These are phyloP conservation scores for Ceratocystis harringtonii DNA, from an alignment of 2,329 filamentous ascomycete species.

Conservation along the genomic window DNA sequence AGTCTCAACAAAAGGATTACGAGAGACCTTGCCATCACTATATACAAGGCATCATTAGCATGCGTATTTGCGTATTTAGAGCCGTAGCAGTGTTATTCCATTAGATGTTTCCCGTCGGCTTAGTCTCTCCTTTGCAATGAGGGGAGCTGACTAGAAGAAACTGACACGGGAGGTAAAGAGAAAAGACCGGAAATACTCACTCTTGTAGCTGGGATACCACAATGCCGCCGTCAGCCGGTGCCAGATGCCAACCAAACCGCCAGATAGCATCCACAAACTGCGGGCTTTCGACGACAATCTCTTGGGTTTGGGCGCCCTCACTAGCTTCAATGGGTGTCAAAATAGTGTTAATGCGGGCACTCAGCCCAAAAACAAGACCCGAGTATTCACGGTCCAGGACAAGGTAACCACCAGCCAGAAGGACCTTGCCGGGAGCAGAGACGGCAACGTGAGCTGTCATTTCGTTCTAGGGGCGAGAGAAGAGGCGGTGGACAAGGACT, in stretches of 20 bases:
- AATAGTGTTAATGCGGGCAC: conserved; percentile 51
- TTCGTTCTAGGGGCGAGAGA: not conserved
- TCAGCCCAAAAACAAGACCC: conserved; percentile 54
- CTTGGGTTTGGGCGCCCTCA: conserved; percentile 47
- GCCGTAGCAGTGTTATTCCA: too few relatives aligned
- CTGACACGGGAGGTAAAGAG: not conserved
- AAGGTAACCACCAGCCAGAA: conserved; percentile 87
- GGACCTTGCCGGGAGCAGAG: conserved; percentile 90
- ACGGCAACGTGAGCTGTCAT: conserved; percentile 34
- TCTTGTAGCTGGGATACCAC: conserved; percentile 62
- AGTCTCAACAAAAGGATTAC: conserved; percentile 83
- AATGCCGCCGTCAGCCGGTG: conserved; percentile 60
- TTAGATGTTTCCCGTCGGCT: too few relatives aligned
- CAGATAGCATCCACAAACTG: conserved; percentile 81
- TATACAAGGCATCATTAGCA: conserved; percentile 3
- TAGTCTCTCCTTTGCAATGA: too few relatives aligned
- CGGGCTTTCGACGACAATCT: conserved; percentile 77
- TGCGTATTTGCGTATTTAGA: too few relatives aligned
- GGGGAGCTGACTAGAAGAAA: not conserved
- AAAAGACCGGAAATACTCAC: conserved; percentile 37
- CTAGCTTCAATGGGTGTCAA: conserved; percentile 42
- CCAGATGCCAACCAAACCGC: conserved; percentile 66
- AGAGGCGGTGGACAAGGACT: not conserved
- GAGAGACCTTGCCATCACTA: conserved; percentile 28
- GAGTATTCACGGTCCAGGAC: conserved; percentile 81